Evolutionary conservation across 2,329 filamentous ascomycete genomes (phyloP), one percentile per base, ranked within the genome.

Genomic region (Colletotrichum truncatum): DNA sequence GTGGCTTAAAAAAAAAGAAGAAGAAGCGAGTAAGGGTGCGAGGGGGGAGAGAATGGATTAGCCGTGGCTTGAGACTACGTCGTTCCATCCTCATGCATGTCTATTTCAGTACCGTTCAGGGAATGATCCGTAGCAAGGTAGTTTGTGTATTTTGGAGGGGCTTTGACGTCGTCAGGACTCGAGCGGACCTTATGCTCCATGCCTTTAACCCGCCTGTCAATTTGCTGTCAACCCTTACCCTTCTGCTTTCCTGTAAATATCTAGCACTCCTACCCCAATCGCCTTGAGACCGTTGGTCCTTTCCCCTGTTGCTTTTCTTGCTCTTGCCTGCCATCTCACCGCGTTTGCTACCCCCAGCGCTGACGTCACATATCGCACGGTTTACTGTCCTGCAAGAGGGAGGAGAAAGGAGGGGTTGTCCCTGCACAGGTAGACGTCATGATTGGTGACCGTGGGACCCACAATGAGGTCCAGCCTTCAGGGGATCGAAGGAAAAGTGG

Each of bases 181-280:
- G 38, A 38, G 56, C 62, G 57, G 62, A 55, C 57, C 62, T 65
- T 30, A 51, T 38, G 41, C 62, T 62, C 58, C 58, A 54, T 25
- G 39, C 51, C 21, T n/a, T n/a, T n/a, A n/a, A n/a, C n/a, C n/a
- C n/a, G n/a, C n/a, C n/a, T n/a, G n/a, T n/a, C n/a, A n/a, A n/a
- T n/a, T n/a, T n/a, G n/a, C n/a, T n/a, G n/a, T n/a, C n/a, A n/a
- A n/a, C n/a, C n/a, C n/a, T n/a, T n/a, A n/a, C 38, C 39, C 23
- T 23, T 21, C 39, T 21, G 39, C 23, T 39, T 14, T 6, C 12
- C 2, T 6, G 10, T 38, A 14, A n/a, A 6, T 38, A n/a, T 14
- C 36, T 38, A n/a, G 36, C 14, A 12, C 7, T 38, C 7, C 28
- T 18, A 12, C 41, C 21, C 30, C 30, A 34, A 38, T 39, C n/a